Conservation (phyloP, 2,329 filamentous ascomycete species). For the Calcarisporium arbuscula region DNA sequence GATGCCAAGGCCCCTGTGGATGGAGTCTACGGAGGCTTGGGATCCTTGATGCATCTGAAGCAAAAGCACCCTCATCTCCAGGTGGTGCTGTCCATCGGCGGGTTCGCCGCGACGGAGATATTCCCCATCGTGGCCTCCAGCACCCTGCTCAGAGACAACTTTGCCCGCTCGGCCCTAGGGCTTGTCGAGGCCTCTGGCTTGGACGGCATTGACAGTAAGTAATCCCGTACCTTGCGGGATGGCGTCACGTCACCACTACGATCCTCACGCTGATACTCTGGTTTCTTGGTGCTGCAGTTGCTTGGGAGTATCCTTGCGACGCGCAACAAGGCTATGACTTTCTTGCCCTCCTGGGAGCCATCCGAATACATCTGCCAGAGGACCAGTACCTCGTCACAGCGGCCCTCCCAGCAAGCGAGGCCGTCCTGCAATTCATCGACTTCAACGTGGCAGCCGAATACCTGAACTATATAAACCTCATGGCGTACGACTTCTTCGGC, state of each 20-base stretch:
- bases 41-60: slow-evolving; percentile 68
- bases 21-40: slow-evolving; percentile 63
- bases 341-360: slow-evolving; percentile 57
- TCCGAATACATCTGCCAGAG: slow-evolving; percentile 62
- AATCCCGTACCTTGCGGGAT: neutral
- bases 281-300: too few species aligned
- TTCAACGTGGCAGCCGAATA: slow-evolving; percentile 55
- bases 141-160: slow-evolving; percentile 56
- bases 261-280: neutral
- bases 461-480: slow-evolving; percentile 71
- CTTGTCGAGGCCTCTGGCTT: slow-evolving; percentile 63
- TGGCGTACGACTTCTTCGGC: slow-evolving; percentile 75
- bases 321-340: slow-evolving; percentile 63
- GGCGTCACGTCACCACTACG: too few species aligned
- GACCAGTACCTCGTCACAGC: slow-evolving; percentile 65
- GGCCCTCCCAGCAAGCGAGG: slow-evolving; percentile 62
- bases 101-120: slow-evolving; percentile 55
- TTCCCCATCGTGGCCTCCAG: slow-evolving; percentile 63
- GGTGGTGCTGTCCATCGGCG: slow-evolving; percentile 73
- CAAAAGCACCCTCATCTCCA: slow-evolving; percentile 63
- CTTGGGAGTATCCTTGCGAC: slow-evolving; percentile 72
- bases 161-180: slow-evolving; percentile 59
- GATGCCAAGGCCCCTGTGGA: slow-evolving; percentile 68
- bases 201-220: slow-evolving; percentile 60
- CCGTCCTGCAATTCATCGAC: slow-evolving; percentile 64